Percentiles rank a stretch among this genome's conserved stretches.
Conservation (phyloP, 306 rosid species). For the Echinosophora koreensis region DNA sequence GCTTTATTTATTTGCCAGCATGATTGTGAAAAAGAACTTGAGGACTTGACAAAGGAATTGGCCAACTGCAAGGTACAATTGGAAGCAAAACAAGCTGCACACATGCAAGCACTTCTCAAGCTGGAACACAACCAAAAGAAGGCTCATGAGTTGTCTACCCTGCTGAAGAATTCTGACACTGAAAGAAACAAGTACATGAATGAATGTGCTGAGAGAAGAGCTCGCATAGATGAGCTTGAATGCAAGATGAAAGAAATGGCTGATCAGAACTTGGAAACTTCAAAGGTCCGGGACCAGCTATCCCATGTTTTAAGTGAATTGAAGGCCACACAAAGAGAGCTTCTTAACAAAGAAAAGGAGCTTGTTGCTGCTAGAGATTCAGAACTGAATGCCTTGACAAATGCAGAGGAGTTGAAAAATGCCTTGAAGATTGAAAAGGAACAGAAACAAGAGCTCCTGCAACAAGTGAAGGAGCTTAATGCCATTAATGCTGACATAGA, state of each 20-base stretch:
- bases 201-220: conserved; percentile 51
- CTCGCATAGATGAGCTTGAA: conserved; percentile 53
- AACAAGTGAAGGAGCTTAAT: conserved; percentile 62
- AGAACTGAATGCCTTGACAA: conserved; percentile 52
- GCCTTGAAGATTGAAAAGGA: conserved; percentile 54
- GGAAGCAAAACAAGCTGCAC: conserved; percentile 78
- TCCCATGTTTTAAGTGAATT: conserved; percentile 55
- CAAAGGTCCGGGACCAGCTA: conserved; percentile 56
- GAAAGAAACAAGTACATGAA: conserved; percentile 61
- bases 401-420: conserved; percentile 52
- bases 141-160: conserved; percentile 60
- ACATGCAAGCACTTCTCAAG: conserved; percentile 70
- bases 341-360: conserved; percentile 65
- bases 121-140: conserved; percentile 64
- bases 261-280: conserved; percentile 50
- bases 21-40: conserved; percentile 66
- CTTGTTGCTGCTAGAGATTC: conserved; percentile 61
- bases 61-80: conserved; percentile 73
- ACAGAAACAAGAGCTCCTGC: conserved; percentile 54
- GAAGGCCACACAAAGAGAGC: conserved; percentile 60
- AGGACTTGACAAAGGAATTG: conserved; percentile 65
- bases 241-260: conserved; percentile 59
- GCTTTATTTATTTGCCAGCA: conserved; percentile 23
- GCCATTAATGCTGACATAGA: conserved; percentile 53
- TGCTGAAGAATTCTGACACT: conserved; percentile 60